Evolutionary conservation across 495 filamentous ascomycete species (phyloP).

Genomic region (Cudoniella acicularis): DNA sequence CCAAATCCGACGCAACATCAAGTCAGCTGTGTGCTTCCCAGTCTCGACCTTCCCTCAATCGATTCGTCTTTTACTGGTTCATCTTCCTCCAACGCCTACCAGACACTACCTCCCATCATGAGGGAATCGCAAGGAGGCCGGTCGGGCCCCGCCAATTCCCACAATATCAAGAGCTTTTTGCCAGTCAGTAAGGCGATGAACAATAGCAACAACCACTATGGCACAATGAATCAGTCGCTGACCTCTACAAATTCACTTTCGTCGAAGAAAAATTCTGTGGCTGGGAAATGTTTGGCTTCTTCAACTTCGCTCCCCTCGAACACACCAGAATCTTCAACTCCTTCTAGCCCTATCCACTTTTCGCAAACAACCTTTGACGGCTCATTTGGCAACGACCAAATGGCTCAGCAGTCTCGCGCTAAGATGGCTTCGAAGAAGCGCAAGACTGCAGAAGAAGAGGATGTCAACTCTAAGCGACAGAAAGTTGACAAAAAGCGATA

Average conservation of each 20-base stretch:
- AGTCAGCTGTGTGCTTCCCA: not conserved
- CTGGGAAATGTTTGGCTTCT: no score
- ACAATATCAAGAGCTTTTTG: slow-evolving; percentile 16
- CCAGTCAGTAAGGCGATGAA: slow-evolving; percentile 14
- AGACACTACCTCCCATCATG: not conserved
- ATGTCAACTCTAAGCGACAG: slow-evolving; percentile 2
- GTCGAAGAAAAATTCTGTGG: no score
- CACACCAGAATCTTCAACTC: not conserved
- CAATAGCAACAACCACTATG: not conserved
- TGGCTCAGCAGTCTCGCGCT: not conserved
- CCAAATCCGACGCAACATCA: not conserved
- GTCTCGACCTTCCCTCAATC: not conserved
- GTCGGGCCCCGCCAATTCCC: not conserved
- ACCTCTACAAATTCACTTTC: not conserved
- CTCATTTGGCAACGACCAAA: not conserved
- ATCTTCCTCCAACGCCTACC: not conserved
- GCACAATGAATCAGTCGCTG: no score
- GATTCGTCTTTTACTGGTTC: not conserved
- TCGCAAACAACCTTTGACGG: not conserved
- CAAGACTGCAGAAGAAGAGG: slow-evolving; percentile 1
- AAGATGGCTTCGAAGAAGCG: slow-evolving; percentile 11
- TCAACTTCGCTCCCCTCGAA: not conserved
- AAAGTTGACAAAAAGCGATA: slow-evolving; percentile 9
- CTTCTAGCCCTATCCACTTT: not conserved
- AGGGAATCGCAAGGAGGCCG: slow-evolving; percentile 4